Evolutionary conservation across 352 stramenopile species (phyloP).

Genomic region (Nothophytophthora sp.): DNA sequence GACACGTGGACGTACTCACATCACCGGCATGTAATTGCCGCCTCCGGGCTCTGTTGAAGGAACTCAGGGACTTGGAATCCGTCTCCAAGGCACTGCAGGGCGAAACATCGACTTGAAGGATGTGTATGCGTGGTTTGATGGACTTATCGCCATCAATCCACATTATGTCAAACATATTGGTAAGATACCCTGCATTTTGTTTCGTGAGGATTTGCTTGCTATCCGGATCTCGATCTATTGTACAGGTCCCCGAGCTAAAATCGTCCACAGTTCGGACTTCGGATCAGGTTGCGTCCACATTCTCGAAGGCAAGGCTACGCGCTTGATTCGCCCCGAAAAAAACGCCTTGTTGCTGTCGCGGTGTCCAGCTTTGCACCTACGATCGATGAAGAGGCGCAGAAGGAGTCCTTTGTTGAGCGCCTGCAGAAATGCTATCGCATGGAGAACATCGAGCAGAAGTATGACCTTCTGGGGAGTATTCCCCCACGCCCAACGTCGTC

Average conservation of each 20-base stretch:
- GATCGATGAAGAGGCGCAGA: background rate
- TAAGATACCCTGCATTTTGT: no score
- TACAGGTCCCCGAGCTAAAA: constrained; percentile 5
- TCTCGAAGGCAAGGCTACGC: no score
- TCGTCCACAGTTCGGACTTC: constrained; percentile 5
- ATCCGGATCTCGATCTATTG: background rate
- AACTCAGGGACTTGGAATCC: constrained; percentile 1
- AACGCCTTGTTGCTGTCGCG: background rate
- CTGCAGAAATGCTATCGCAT: constrained; percentile 1
- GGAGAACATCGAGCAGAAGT: background rate
- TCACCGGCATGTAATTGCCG: background rate
- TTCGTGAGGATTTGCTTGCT: no score
- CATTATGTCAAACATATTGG: constrained; percentile 1
- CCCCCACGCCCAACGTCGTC: constrained; percentile 11
- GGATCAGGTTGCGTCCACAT: constrained; percentile 4
- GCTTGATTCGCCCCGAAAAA: background rate
- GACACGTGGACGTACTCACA: background rate
- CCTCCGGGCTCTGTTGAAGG: background rate
- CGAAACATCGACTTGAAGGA: background rate
- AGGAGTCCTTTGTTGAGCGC: constrained; percentile 5
- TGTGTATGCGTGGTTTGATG: constrained; percentile 7
- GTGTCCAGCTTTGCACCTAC: no score
- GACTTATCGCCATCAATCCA: constrained; percentile 3
- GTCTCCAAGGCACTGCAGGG: constrained; percentile 7
- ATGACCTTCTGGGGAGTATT: constrained; percentile 6